Base-by-base conservation (phyloP, 495 filamentous ascomycete genomes). In the Aspergillus sclerotioniger region DNA sequence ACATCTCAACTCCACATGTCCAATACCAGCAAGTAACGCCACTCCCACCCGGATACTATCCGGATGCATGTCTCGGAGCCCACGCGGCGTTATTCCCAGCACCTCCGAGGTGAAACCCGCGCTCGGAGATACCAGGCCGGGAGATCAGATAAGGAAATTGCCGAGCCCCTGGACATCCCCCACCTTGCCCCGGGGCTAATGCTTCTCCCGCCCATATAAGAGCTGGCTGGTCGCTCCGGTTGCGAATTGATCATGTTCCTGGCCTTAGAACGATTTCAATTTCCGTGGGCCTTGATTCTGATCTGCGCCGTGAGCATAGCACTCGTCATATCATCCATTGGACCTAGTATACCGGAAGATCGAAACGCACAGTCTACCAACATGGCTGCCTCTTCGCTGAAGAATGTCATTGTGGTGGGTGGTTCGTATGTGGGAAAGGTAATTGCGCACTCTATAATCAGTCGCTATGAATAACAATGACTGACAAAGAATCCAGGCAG, bases 341-440 rank as follows among this genome's bases (percentile, higher is more conserved):
- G 8, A 25, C 21, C 20, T 19, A 16, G 1, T 13, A 37, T 10
- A n/a, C 16, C 20, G 2, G 8, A n/a, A 25, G 35, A 7, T 31
- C 19, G 29, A 15, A 49, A 25, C 43, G 15, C 46, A 29, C 21
- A 54, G 12, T 20, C 10, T 13, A 25, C n/a, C 37, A 37, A 32
- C 8, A 67, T 67, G 64, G 54, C 64, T 8, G 58, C 21, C 29
- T 43, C 65, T 12, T 20, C 47, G 25, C 53, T 77, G 15, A 71
- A 67, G 25, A 77, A 77, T 53, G 67, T 77, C 31, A 68, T 77
- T 25, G 72, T 77, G 20, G 64, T 77, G 16, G 75, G 75, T 17
- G 75, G 75, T 10, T 77, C 75, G 2, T 77, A 75, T 48, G 73
- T 77, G 16, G 75, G 75, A 10, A 67, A 69, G 46, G 71, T 75